phyloP scores from a whole-genome alignment of 345 rosid species.

The Fremontodendron californicum region DNA sequence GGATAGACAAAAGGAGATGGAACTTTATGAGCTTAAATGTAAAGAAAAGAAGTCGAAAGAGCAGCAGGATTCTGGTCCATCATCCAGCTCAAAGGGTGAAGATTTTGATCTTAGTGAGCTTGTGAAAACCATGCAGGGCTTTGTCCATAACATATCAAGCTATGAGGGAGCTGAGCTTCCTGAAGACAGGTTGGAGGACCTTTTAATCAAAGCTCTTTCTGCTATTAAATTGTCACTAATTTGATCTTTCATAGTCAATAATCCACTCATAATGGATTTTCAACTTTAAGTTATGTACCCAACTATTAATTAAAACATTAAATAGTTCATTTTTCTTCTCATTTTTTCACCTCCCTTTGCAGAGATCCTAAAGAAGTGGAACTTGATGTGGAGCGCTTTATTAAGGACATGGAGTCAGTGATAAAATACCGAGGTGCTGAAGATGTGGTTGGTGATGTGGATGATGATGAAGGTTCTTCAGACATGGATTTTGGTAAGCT shows the following conservation, averaged over 20 bases:
- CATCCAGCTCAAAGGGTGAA: conserved; percentile 40
- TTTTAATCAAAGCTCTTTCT: neutral
- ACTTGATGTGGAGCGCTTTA: conserved; percentile 60
- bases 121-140: conserved; percentile 70
- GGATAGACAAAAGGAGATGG: conserved; percentile 84
- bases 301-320: neutral
- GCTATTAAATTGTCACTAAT: neutral
- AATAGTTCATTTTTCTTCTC: too few relatives aligned
- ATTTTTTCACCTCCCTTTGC: conserved; percentile 8
- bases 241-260: neutral
- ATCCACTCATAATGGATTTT: neutral
- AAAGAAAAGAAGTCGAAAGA: conserved; percentile 49
- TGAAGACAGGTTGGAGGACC: conserved; percentile 48
- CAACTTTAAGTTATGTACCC: neutral
- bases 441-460: conserved; percentile 33
- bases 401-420: conserved; percentile 70
- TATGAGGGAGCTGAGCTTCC: conserved; percentile 88
- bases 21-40: conserved; percentile 48
- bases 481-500: conserved; percentile 76
- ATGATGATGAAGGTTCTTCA: conserved; percentile 53
- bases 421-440: conserved; percentile 38
- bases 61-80: conserved; percentile 40
- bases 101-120: conserved; percentile 62
- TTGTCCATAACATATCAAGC: conserved; percentile 72
- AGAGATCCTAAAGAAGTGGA: conserved; percentile 64